phyloP scores from a whole-genome alignment of 768 basidiomycete species.

The Favolaschia claudopus region DNA sequence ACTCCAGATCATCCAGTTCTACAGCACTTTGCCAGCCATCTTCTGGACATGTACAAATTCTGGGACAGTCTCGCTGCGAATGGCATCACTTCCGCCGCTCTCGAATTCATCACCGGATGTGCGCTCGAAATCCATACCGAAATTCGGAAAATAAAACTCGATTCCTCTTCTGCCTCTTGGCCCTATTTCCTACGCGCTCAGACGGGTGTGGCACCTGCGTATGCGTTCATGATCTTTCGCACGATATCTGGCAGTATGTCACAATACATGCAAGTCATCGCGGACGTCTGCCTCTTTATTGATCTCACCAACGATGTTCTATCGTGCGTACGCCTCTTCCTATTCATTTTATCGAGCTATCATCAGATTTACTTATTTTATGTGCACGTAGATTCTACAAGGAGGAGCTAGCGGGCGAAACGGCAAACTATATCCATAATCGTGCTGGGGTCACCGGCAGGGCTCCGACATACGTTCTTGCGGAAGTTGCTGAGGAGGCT shows the following conservation, averaged over 20 bases:
- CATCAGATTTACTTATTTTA: not conserved
- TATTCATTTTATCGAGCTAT: too few species aligned
- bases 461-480: not conserved
- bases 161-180: not conserved
- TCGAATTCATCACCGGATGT: conserved; percentile 12
- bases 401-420: conserved; percentile 11
- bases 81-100: conserved; percentile 2
- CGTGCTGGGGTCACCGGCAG: not conserved
- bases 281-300: conserved; percentile 11
- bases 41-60: conserved; percentile 3
- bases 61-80: conserved; percentile 8
- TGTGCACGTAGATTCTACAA: conserved; percentile 12
- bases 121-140: conserved; percentile 3
- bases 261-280: conserved; percentile 10
- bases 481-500: conserved; percentile 3
- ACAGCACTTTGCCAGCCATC: conserved; percentile 1
- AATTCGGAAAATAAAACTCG: conserved; percentile 3
- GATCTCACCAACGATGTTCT: conserved; percentile 13
- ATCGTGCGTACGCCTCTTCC: conserved; percentile 13
- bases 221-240: conserved; percentile 10
- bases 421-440: conserved; percentile 15
- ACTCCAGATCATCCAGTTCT: not conserved
- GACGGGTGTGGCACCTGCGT: conserved; percentile 14
- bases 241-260: not conserved
- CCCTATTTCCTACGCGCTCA: conserved; percentile 8